Evolutionary conservation across 2,329 filamentous ascomycete species (phyloP).

Genomic region (Bipolaris cookei): DNA sequence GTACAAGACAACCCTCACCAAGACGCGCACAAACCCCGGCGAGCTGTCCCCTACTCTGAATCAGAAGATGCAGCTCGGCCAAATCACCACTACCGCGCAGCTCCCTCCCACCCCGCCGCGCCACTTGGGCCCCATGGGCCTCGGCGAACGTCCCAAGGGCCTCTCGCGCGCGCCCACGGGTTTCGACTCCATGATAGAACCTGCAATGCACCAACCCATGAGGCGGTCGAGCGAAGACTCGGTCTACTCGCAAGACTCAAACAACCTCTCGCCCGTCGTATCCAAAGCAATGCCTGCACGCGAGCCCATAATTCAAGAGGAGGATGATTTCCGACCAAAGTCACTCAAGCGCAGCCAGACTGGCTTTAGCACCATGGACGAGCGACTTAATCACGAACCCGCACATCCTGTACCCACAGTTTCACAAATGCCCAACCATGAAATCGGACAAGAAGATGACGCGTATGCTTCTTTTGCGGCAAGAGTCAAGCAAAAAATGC

Average conservation of each 20-base stretch:
- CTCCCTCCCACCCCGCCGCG: constrained; percentile 37
- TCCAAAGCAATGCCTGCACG: constrained; percentile 33
- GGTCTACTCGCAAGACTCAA: constrained; percentile 41
- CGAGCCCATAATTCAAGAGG: constrained; percentile 45
- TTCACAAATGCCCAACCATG: constrained; percentile 39
- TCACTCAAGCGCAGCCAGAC: constrained; percentile 66
- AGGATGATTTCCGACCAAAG: constrained; percentile 60
- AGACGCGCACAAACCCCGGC: constrained; percentile 43
- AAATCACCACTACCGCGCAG: constrained; percentile 42
- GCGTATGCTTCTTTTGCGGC: constrained; percentile 55
- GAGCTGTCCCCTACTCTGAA: constrained; percentile 47
- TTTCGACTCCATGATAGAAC: constrained; percentile 35
- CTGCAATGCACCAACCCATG: neutral
- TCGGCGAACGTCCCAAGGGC: constrained; percentile 42
- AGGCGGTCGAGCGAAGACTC: constrained; percentile 43
- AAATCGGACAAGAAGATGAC: constrained; percentile 26
- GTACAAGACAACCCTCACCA: constrained; percentile 41
- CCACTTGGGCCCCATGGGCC: constrained; percentile 44
- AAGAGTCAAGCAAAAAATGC: constrained; percentile 58
- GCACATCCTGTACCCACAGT: constrained; percentile 51
- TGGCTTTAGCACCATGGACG: constrained; percentile 48
- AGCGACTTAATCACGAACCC: constrained; percentile 46
- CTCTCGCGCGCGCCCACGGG: constrained; percentile 44
- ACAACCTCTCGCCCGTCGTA: constrained; percentile 32
- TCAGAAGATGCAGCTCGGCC: constrained; percentile 47